Conservation (phyloP, 2,329 filamentous ascomycete genomes). For the Arthrocladium fulminans region DNA sequence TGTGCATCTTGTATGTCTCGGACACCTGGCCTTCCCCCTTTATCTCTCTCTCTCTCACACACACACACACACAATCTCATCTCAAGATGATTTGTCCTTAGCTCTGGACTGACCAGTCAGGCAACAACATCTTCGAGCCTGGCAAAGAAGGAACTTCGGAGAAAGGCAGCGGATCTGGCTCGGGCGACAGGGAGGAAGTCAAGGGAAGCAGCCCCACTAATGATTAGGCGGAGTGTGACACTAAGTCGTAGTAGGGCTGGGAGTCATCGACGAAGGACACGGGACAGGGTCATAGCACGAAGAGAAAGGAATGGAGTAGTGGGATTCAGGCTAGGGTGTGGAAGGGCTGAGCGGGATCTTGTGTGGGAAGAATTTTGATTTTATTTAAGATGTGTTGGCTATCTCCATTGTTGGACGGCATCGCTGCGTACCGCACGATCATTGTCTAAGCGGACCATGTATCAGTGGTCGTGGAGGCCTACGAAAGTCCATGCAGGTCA, state of each 20-base stretch:
- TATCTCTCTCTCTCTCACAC: not conserved
- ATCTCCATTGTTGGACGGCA: no score
- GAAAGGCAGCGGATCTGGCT: not conserved
- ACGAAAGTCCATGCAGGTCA: no score
- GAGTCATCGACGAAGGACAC: not conserved
- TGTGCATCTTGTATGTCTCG: constrained; percentile 17
- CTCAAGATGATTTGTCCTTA: no score
- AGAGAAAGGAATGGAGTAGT: constrained; percentile 7
- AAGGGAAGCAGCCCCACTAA: not conserved
- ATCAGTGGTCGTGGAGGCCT: no score
- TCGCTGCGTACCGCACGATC: no score
- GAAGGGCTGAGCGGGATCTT: not conserved
- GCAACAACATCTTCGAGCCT: constrained; percentile 10
- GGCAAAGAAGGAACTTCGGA: constrained; percentile 1
- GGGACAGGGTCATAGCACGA: not conserved
- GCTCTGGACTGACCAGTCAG: not conserved
- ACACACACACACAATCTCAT: no score
- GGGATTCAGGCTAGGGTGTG: constrained; percentile 7
- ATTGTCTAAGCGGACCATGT: no score
- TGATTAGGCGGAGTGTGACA: not conserved
- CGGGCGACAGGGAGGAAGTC: not conserved
- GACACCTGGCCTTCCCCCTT: not conserved
- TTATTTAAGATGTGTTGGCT: no score
- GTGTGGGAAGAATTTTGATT: no score
- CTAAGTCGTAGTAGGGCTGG: not conserved